phyloP scores from a whole-genome alignment of 495 filamentous ascomycete species.

The Xylaria sp. region DNA sequence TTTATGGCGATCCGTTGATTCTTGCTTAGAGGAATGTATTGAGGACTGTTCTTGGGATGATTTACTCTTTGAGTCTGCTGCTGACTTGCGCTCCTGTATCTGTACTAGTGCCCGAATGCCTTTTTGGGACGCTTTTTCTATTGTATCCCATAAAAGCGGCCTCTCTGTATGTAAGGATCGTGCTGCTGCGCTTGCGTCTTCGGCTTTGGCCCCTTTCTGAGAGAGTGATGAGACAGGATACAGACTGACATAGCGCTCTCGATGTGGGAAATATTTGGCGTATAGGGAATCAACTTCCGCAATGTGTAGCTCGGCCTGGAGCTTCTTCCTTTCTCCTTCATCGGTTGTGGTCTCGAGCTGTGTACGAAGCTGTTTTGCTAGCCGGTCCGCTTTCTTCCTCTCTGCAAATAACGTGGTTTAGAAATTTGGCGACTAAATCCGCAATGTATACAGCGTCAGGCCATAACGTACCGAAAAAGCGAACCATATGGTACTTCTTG shows the following conservation, averaged over 20 bases:
- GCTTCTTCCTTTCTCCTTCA: slow-evolving; percentile 54
- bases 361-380: slow-evolving; percentile 68
- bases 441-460: neutral
- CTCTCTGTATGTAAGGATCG: slow-evolving; percentile 46
- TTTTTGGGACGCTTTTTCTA: slow-evolving; percentile 73
- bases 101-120: slow-evolving; percentile 42
- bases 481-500: slow-evolving; percentile 88
- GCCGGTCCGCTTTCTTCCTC: slow-evolving; percentile 80
- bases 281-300: slow-evolving; percentile 88
- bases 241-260: slow-evolving; percentile 79
- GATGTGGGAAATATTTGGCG: slow-evolving; percentile 79
- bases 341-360: slow-evolving; percentile 56
- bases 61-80: slow-evolving; percentile 18
- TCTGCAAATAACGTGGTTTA: slow-evolving; percentile 58
- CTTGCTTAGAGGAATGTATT: slow-evolving; percentile 25
- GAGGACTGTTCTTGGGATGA: neutral
- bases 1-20: slow-evolving; percentile 14
- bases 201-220: slow-evolving; percentile 29
- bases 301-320: slow-evolving; percentile 66
- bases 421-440: neutral
- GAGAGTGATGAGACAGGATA: slow-evolving; percentile 59
- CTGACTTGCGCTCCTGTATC: slow-evolving; percentile 37
- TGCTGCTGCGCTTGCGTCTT: slow-evolving; percentile 44
- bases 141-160: slow-evolving; percentile 70
- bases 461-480: slow-evolving; percentile 75